Base-by-base conservation (phyloP, 2,329 filamentous ascomycete genomes). In the Fusarium coffeatum region DNA sequence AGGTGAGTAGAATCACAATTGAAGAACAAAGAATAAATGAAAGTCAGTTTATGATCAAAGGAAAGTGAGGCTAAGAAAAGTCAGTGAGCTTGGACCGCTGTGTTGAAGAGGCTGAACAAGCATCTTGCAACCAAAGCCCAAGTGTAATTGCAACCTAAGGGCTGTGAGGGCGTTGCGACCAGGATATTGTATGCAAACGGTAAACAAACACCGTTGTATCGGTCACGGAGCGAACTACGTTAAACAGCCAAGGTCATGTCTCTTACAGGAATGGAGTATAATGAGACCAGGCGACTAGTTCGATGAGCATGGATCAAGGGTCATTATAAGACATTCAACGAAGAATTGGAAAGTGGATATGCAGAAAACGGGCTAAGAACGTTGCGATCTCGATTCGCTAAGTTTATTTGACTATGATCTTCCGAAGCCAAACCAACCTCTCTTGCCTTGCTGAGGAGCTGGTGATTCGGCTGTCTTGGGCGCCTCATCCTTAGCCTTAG, bases 351-450 rank as follows among this genome's bases (percentile, higher is more conserved):
- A 64, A 49, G 53, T 40, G 56, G 55, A 45, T n/a, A 65, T 56
- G 6, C 50, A 34, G 27, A 41, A 42, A 48, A 51, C 50, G 46
- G 53, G 62, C 50, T 62, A 34, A 54, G 66, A 54, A 47, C 67
- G 47, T 30, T 18, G 58, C 55, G 59, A 58, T 43, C 55, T 70
- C 18, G 32, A 59, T 55, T 71, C 57, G 62, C 22, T 53, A 51
- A 58, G 58, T 71, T 37, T 66, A 68, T 73, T 71, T 48, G 23
- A 60, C 62, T 74, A 75, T 69, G 76, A 87, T 76, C 87, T 81
- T 46, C 87, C 87, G 76, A 94, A 94, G 0, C 91, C 89, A 80
- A 94, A 94, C 92, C 92, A 94, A 22, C 92, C 90, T 75, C 85
- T 90, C 83, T 90, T 93, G 2, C 69, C 67, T 72, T 84, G 79